phyloP scores from a whole-genome alignment of 1,284 basidiomycete genomes.

The Fistulina hepatica region DNA sequence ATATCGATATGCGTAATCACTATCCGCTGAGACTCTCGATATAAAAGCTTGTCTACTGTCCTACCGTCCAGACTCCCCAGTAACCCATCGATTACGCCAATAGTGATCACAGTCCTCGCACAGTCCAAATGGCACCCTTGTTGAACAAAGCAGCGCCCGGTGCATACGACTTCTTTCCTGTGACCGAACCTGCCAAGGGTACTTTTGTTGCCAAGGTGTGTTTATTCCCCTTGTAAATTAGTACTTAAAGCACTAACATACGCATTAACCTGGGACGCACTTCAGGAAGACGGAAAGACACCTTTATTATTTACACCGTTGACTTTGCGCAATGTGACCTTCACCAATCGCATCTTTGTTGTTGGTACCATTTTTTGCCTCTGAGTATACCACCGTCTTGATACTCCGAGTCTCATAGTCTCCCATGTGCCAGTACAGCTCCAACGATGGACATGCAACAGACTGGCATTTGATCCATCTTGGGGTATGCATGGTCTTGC shows the following conservation, averaged over 20 bases:
- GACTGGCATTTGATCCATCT: conserved; percentile 76
- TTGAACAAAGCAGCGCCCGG: conserved; percentile 39
- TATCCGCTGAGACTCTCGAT: too few species aligned
- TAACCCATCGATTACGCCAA: too few species aligned
- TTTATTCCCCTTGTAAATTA: conserved; percentile 14
- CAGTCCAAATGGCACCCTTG: too few species aligned
- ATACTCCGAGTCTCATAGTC: conserved; percentile 28
- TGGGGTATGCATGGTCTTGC: conserved; percentile 28
- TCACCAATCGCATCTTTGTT: conserved; percentile 67
- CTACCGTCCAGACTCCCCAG: too few species aligned
- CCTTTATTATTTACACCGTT: conserved; percentile 62
- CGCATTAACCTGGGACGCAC: not conserved
- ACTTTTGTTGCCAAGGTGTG: conserved; percentile 28
- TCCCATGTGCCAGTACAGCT: conserved; percentile 76
- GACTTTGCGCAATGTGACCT: conserved; percentile 47
- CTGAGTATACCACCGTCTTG: not conserved
- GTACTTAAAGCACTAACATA: not conserved
- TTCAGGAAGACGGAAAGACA: conserved; percentile 31
- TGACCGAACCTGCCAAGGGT: conserved; percentile 55
- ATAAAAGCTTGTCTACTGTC: too few species aligned
- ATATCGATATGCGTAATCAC: too few species aligned
- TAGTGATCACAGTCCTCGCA: too few species aligned
- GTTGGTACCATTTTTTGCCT: conserved; percentile 19
- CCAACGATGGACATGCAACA: conserved; percentile 59
- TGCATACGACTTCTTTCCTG: conserved; percentile 44